Evolutionary conservation across 2,329 filamentous ascomycete genomes (phyloP).

Genomic region (Dryadomyces quercus-mongolicae): DNA sequence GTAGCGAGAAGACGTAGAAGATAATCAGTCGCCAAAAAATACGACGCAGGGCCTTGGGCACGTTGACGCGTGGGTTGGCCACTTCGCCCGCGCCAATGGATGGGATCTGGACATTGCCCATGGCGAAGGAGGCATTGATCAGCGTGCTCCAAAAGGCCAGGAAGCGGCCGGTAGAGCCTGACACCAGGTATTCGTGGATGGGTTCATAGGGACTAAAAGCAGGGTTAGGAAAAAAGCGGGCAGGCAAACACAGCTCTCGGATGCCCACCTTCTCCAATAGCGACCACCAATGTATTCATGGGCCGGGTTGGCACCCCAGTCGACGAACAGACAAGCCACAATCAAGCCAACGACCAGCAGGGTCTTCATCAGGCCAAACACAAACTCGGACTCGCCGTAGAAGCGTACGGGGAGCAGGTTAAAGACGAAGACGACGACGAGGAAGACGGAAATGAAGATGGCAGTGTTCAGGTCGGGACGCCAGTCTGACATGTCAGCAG

Average conservation of each 20-base stretch:
- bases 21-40: conserved; percentile 20
- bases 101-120: conserved; percentile 16
- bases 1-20: conserved; percentile 19
- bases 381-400: conserved; percentile 9
- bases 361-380: conserved; percentile 25
- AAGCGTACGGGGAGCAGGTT: conserved; percentile 22
- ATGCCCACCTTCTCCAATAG: conserved; percentile 47
- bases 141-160: conserved; percentile 29
- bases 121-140: conserved; percentile 43
- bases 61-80: conserved; percentile 9
- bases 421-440: neutral
- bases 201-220: conserved; percentile 20
- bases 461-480: conserved; percentile 1
- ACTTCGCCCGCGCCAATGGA: conserved; percentile 11
- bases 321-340: conserved; percentile 45
- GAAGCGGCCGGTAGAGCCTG: conserved; percentile 26
- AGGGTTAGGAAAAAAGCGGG: neutral
- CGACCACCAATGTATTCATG: conserved; percentile 44
- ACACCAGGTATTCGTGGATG: conserved; percentile 25
- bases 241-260: neutral
- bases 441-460: conserved; percentile 1
- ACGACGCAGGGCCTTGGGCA: conserved; percentile 12
- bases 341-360: conserved; percentile 38
- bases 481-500: neutral
- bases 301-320: conserved; percentile 42